Evolutionary conservation across 345 rosid species (phyloP).

Genomic region (Populus deltoides): DNA sequence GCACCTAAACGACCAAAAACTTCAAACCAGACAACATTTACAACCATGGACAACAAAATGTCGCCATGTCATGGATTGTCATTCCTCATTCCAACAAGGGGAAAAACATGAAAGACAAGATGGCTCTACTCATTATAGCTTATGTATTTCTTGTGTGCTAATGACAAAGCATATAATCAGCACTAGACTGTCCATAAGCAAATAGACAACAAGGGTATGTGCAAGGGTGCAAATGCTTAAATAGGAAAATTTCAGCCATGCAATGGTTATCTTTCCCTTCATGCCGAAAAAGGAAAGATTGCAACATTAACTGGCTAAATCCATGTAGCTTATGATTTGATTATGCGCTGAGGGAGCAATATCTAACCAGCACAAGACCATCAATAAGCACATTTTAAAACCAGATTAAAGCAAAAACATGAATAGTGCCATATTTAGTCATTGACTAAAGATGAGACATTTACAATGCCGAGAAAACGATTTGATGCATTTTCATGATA

Average conservation of each 20-base stretch:
- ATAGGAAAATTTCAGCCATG: slow-evolving; percentile 22
- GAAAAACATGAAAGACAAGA: slow-evolving; percentile 17
- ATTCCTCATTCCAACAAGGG: neutral
- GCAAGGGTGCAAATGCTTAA: neutral
- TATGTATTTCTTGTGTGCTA: slow-evolving; percentile 31
- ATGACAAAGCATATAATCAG: neutral
- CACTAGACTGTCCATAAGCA: slow-evolving; percentile 5
- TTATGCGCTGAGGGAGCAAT: slow-evolving; percentile 1
- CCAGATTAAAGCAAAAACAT: neutral
- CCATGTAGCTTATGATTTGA: slow-evolving; percentile 11
- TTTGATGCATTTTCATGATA: neutral
- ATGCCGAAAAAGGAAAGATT: slow-evolving; percentile 11
- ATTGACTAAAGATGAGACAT: neutral
- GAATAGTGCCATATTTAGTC: neutral
- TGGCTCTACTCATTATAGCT: slow-evolving; percentile 16
- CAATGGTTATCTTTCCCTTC: slow-evolving; percentile 22
- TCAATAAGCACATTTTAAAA: slow-evolving; percentile 8
- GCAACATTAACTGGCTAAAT: neutral
- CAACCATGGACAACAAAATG: neutral
- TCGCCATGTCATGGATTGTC: slow-evolving; percentile 1
- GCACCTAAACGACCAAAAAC: no score
- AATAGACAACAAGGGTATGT: neutral
- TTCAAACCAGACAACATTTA: neutral
- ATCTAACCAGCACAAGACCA: slow-evolving; percentile 14
- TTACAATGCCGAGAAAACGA: neutral